Percentiles rank a stretch among this genome's conserved stretches.
phyloP scores from a whole-genome alignment of 2,329 filamentous ascomycete species.

The Aspergillus sp. region DNA sequence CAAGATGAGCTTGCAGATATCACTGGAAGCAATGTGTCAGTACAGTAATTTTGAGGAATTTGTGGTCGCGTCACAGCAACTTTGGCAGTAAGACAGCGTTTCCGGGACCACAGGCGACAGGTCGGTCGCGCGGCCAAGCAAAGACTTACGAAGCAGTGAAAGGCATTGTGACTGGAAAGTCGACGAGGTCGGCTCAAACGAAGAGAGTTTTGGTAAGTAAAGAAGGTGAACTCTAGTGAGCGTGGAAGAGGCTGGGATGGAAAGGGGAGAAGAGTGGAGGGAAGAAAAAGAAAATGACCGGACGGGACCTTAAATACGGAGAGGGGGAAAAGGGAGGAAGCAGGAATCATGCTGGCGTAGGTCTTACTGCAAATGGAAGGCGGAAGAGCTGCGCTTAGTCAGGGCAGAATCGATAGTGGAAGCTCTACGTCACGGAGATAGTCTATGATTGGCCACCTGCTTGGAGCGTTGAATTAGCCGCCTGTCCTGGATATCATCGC shows the following conservation, averaged over 20 bases:
- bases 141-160: slow-evolving; percentile 43
- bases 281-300: background rate
- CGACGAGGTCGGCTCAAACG: background rate
- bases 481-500: too few species aligned
- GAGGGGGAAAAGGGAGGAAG: background rate
- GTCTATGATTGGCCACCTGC: too few species aligned
- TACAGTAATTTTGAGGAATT: background rate
- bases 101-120: too few species aligned
- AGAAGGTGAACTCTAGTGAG: background rate
- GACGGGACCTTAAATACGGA: slow-evolving; percentile 7
- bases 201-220: slow-evolving; percentile 18
- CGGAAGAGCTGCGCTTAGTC: too few species aligned
- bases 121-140: background rate
- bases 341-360: slow-evolving; percentile 9
- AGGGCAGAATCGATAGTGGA: too few species aligned
- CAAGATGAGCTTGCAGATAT: slow-evolving; percentile 76
- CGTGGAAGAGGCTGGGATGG: background rate
- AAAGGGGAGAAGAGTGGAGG: background rate
- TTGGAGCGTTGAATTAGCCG: too few species aligned
- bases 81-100: too few species aligned
- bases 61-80: background rate
- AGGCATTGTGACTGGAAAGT: slow-evolving; percentile 32
- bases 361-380: too few species aligned
- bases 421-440: too few species aligned
- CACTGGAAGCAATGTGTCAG: slow-evolving; percentile 38